Conservation (phyloP, 495 filamentous ascomycete species). For the Trichoderma erinaceum region DNA sequence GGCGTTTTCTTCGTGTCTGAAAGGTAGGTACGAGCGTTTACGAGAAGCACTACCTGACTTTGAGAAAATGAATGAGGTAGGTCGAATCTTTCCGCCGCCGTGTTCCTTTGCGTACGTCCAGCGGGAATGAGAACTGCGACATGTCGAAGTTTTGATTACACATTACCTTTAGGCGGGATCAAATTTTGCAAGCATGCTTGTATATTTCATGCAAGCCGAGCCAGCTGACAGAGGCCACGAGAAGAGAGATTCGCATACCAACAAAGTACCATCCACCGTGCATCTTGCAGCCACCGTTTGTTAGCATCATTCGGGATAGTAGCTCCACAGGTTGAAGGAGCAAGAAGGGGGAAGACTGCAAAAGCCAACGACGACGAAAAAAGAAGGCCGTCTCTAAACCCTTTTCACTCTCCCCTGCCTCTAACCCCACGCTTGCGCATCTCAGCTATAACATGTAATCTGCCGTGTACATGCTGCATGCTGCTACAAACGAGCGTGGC, state of each 20-base stretch:
- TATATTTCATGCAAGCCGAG: too few species aligned
- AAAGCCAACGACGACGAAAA: background rate
- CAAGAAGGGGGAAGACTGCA: too few species aligned
- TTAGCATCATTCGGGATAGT: background rate
- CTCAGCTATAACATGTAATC: background rate
- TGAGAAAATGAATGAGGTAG: too few species aligned
- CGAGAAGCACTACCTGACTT: too few species aligned
- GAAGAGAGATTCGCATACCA: background rate
- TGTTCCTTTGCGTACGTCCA: background rate
- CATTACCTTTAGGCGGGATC: background rate
- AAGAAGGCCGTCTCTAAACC: background rate
- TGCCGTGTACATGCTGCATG: background rate
- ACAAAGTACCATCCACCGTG: background rate
- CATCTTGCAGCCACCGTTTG: background rate
- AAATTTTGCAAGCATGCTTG: too few species aligned
- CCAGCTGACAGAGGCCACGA: background rate
- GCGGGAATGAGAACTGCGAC: background rate
- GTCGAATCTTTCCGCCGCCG: too few species aligned
- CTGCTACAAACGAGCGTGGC: too few species aligned
- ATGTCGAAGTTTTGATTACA: background rate
- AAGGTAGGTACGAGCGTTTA: background rate
- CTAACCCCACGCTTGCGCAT: background rate
- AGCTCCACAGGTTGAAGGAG: background rate
- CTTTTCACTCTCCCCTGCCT: conserved; percentile 5
- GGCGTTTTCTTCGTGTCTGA: background rate